Conservation (phyloP, 2,329 filamentous ascomycete species). For the Westerdykella aurantiaca region DNA sequence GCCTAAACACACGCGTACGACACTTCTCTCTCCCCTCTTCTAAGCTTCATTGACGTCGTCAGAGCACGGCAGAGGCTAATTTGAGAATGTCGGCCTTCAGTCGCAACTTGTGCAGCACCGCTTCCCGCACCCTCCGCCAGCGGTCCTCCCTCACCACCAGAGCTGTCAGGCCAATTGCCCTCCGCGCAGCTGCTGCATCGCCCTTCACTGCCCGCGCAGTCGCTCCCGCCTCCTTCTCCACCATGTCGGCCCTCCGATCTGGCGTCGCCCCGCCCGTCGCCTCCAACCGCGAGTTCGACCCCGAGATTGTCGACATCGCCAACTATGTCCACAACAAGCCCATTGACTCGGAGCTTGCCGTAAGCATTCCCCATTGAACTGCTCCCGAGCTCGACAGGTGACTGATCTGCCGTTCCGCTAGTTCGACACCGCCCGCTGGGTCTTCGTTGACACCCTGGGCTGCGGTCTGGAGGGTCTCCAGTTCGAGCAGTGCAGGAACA, state of each 20-base stretch:
- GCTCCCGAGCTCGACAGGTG: not conserved
- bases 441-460: slow-evolving; percentile 93
- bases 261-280: slow-evolving; percentile 25
- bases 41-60: slow-evolving; percentile 29
- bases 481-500: slow-evolving; percentile 93
- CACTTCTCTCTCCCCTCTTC: slow-evolving; percentile 24
- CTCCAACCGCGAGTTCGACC: slow-evolving; percentile 61
- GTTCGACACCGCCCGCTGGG: slow-evolving; percentile 94
- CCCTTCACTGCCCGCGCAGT: slow-evolving; percentile 19
- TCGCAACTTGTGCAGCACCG: slow-evolving; percentile 38
- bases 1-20: slow-evolving; percentile 26
- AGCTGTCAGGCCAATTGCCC: slow-evolving; percentile 35
- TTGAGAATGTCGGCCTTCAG: slow-evolving; percentile 39
- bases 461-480: slow-evolving; percentile 92
- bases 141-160: slow-evolving; percentile 28
- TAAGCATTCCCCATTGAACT: slow-evolving; percentile 47
- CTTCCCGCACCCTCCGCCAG: slow-evolving; percentile 34
- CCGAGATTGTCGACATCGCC: slow-evolving; percentile 92
- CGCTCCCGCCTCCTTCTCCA: slow-evolving; percentile 30
- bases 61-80: slow-evolving; percentile 33
- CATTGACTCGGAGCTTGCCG: slow-evolving; percentile 86
- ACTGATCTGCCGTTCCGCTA: slow-evolving; percentile 35
- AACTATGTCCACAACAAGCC: slow-evolving; percentile 89
- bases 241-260: slow-evolving; percentile 35
- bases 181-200: slow-evolving; percentile 19